Evolutionary conservation across 192 early-diverging fungal species (phyloP).

Genomic region (Coemansia nantahalensis): DNA sequence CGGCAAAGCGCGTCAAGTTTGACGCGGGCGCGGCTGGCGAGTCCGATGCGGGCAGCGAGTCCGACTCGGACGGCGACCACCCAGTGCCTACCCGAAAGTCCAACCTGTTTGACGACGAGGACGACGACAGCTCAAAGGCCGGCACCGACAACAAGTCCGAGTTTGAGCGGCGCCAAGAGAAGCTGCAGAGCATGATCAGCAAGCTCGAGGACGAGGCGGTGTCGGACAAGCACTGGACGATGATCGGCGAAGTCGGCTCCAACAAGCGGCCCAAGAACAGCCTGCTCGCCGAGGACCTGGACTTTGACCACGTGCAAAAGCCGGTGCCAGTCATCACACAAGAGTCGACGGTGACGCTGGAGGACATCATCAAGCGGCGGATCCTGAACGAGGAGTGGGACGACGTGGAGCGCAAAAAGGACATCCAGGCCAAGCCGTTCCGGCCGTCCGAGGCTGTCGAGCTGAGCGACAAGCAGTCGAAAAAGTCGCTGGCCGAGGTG

Average conservation of each 20-base stretch:
- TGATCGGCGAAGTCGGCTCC: conserved; percentile 81
- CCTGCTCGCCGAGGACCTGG: conserved; percentile 89
- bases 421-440: conserved; percentile 68
- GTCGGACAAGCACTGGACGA: conserved; percentile 81
- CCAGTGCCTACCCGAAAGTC: conserved; percentile 1
- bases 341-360: conserved; percentile 80
- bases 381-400: conserved; percentile 88
- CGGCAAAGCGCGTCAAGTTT: conserved; percentile 50
- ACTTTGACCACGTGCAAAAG: conserved; percentile 87
- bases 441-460: conserved; percentile 73
- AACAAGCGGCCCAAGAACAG: conserved; percentile 88
- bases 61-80: conserved; percentile 31
- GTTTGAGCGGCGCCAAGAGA: conserved; percentile 77
- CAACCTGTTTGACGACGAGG: conserved; percentile 30
- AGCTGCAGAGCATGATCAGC: conserved; percentile 68
- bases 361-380: conserved; percentile 91
- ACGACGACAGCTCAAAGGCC: conserved; percentile 9
- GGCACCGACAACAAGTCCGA: conserved; percentile 56
- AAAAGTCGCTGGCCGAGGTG: conserved; percentile 85
- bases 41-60: conserved; percentile 39
- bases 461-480: conserved; percentile 80
- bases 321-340: conserved; percentile 94
- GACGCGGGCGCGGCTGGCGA: conserved; percentile 37
- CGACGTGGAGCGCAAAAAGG: conserved; percentile 90
- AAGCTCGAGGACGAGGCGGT: conserved; percentile 86